Base-by-base conservation (phyloP, 257 asterid genomes). In the Plantago major region DNA sequence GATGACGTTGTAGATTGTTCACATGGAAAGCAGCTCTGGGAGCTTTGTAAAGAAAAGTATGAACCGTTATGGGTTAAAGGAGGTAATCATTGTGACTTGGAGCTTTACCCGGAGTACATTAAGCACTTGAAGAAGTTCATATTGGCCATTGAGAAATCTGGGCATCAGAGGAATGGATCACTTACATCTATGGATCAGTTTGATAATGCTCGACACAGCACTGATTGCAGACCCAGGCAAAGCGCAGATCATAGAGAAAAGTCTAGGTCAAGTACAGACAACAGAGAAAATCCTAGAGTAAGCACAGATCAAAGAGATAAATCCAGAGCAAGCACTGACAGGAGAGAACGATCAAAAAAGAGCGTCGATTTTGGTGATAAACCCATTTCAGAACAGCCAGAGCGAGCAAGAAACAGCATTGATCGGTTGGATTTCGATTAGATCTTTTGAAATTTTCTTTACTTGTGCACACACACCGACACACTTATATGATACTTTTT, bases 51-150 rank as follows among this genome's bases (percentile, higher is more conserved):
- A 77, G 94, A 91, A 63, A 91, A 91, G 73, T 91, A 91, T 40
- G 98, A 91, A 72, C 98, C 98, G 0, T 73, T 91, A 63, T 88
- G 98, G 98, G 84, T 91, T 52, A 76, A 88, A 73, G 91, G 90
- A 30, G 98, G 95, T 65, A 86, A 88, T 66, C 98, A 91, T 60
- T 91, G 98, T 76, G 92, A 91, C 81, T 82, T 91, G 74, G 98
- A 91, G 85, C 81, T 86, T 75, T 91, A 77, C 77, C 96, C 96
- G 3, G 94, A 82, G 74, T 91, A 84, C 70, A 88, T 88, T 76
- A 88, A 77, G 77, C 98, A 91, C 73, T 77, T 91, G 76, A 91
- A 88, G 80, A 88, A 88, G 76, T 91, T 91, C 77, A 74, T 86
- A 65, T 67, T 75, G 60, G 96, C 95, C 17, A 62, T 91, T 3